Evolutionary conservation across 2,329 filamentous ascomycete genomes (phyloP).

Genomic region (Plectosphaerella sp.): DNA sequence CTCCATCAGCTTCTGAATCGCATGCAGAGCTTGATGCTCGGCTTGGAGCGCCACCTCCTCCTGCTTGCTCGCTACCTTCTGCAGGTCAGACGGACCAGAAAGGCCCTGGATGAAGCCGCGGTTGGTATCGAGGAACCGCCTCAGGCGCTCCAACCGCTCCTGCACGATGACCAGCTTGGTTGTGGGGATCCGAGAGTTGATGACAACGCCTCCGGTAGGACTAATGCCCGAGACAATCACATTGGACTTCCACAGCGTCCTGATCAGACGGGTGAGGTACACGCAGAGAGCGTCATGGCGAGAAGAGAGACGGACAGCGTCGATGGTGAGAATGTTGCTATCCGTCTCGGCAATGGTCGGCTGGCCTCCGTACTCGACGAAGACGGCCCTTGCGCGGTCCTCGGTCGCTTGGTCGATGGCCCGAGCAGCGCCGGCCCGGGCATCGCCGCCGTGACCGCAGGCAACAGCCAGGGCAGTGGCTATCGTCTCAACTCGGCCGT

Average conservation of each 20-base stretch:
- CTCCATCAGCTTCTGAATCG: constrained; percentile 77
- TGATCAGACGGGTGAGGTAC: constrained; percentile 83
- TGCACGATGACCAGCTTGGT: constrained; percentile 73
- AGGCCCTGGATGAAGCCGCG: constrained; percentile 88
- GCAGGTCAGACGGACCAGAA: constrained; percentile 83
- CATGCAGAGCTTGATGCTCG: constrained; percentile 88
- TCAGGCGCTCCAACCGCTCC: constrained; percentile 71
- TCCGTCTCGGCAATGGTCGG: constrained; percentile 75
- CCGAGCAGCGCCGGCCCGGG: constrained; percentile 64
- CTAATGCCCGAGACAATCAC: constrained; percentile 57
- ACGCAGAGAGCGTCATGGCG: constrained; percentile 83
- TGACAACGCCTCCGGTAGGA: constrained; percentile 54
- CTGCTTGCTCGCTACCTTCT: constrained; percentile 72
- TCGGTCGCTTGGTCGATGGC: constrained; percentile 81
- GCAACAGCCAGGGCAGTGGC: constrained; percentile 90
- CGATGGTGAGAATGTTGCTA: constrained; percentile 68
- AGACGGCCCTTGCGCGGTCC: constrained; percentile 78
- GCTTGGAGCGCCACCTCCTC: constrained; percentile 91
- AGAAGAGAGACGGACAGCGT: constrained; percentile 82
- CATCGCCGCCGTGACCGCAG: constrained; percentile 84
- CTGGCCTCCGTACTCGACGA: constrained; percentile 89
- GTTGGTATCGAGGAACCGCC: constrained; percentile 82
- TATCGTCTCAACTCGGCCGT: constrained; percentile 84
- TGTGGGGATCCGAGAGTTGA: constrained; percentile 63
- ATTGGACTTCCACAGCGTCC: constrained; percentile 79